These are phyloP conservation scores for Rhypophila decipiens DNA, from an alignment of 495 filamentous ascomycete species.

Conservation along the genomic window DNA sequence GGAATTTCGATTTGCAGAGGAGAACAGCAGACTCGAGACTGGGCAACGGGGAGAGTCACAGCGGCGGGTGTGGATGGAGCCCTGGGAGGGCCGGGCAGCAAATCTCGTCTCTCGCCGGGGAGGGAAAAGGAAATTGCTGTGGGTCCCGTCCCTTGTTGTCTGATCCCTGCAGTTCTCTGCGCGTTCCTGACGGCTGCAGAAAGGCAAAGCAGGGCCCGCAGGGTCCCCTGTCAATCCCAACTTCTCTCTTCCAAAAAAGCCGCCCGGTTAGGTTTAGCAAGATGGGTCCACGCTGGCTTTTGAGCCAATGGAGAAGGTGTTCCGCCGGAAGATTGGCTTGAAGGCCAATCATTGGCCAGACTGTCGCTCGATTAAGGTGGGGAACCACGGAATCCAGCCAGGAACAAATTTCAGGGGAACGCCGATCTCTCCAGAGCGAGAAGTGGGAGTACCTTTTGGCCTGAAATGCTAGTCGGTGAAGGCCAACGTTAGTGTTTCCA, in stretches of 20 bases:
- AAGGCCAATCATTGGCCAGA: conserved; percentile 12
- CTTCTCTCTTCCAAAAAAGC: conserved; percentile 2
- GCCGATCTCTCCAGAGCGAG: conserved; percentile 4
- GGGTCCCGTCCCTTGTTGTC: conserved; percentile 15
- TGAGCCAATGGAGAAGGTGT: conserved; percentile 15
- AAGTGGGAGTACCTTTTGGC: too few species aligned
- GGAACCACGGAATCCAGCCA: conserved; percentile 9
- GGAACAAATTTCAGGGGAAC: conserved; percentile 23
- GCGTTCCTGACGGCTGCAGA: conserved; percentile 14
- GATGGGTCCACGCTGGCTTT: conserved; percentile 3
- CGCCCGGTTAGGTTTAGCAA: conserved; percentile 11
- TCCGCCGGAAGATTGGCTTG: conserved; percentile 6
- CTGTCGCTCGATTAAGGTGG: conserved; percentile 9
- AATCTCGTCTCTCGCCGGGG: conserved; percentile 17
- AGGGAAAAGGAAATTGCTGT: conserved; percentile 30
- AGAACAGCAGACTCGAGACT: background rate
- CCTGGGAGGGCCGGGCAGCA: conserved; percentile 2
- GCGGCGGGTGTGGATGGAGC: conserved; percentile 8
- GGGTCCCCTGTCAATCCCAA: background rate
- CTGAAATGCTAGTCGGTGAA: too few species aligned
- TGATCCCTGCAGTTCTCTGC: conserved; percentile 15
- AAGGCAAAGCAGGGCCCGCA: conserved; percentile 3
- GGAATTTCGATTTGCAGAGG: background rate
- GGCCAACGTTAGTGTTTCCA: too few species aligned
- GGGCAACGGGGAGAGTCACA: conserved; percentile 2